Base-by-base conservation (phyloP, 2,329 filamentous ascomycete genomes). In the Sporothrix variecibatus region DNA sequence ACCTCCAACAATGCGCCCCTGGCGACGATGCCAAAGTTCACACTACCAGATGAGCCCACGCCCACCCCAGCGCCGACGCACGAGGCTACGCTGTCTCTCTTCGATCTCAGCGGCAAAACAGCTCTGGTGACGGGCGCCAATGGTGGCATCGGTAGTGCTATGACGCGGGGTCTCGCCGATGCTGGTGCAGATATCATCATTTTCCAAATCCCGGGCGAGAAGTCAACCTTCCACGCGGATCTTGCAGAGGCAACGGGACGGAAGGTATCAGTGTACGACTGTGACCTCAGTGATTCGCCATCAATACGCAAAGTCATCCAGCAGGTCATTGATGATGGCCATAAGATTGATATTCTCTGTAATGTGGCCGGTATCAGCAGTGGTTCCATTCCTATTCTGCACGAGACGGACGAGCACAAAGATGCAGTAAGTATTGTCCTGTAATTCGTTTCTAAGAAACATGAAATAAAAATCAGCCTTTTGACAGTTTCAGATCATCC, bases 291-390 rank as follows among this genome's bases (percentile, higher is more conserved):
- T 6, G 20, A 70, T n/a, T 26, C 68, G 17, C 12, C 28, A 6
- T 23, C 28, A 31, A 71, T 60, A 15, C 49, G 49, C 9, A n/a
- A 17, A 20, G n/a, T 51, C 9, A 34, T 60, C 6, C 49, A 60
- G 23, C n/a, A 38, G 28, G 46, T 70, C 26, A n/a, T 70, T 34
- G 68, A 58, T 7, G 68, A 71, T 31, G 68, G 68, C 49, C 68
- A 43, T 34, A 5, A 2, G 17, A 26, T 71, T 23, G 75, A 76
- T n/a, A 76, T 77, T n/a, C 46, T 77, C 8, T 75, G 74, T 73
- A 77, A 77, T 43, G 73, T 75, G 6, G 76, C 76, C 1, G 76
- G 76, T 5, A 77, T 77, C 17, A 76, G 46, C 40, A 70, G 75
- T 34, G 76, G 76, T 3, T 77, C 64, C 1, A 71, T 76, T 26